Conservation (phyloP, 2,329 filamentous ascomycete species). For the Sclerotinia trifoliorum region DNA sequence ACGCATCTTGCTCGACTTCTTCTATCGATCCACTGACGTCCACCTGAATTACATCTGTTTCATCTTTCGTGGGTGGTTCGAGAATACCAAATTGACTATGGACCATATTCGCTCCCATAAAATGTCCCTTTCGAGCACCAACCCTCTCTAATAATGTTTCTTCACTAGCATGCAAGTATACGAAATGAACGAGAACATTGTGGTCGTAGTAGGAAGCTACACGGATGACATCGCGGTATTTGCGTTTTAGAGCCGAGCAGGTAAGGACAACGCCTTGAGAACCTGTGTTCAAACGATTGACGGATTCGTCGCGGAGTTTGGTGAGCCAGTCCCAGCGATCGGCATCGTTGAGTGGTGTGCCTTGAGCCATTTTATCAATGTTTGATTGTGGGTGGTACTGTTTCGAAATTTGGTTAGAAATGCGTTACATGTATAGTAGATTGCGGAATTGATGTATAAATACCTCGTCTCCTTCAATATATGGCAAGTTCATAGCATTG, state of each 20-base stretch:
- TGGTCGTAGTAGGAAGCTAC: slow-evolving; percentile 74
- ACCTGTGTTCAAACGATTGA: slow-evolving; percentile 52
- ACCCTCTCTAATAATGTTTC: slow-evolving; percentile 75
- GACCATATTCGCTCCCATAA: slow-evolving; percentile 96
- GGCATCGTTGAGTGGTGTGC: slow-evolving; percentile 81
- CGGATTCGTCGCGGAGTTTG: slow-evolving; percentile 66
- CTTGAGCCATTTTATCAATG: slow-evolving; percentile 85
- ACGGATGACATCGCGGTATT: slow-evolving; percentile 90
- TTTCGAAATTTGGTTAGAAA: slow-evolving; percentile 23
- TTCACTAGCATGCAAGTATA: slow-evolving; percentile 82
- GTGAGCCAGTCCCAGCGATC: slow-evolving; percentile 99
- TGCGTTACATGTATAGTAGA: neutral
- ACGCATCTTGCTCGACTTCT: slow-evolving; percentile 59
- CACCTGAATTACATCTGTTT: slow-evolving; percentile 69
- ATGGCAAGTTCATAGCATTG: slow-evolving; percentile 61
- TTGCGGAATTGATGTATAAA: slow-evolving; percentile 37
- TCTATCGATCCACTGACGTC: slow-evolving; percentile 62
- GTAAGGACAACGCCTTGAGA: slow-evolving; percentile 83
- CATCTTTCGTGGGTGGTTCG: slow-evolving; percentile 73
- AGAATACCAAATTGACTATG: slow-evolving; percentile 84
- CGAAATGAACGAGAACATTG: slow-evolving; percentile 80
- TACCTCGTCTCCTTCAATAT: slow-evolving; percentile 78
- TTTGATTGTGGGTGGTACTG: slow-evolving; percentile 76
- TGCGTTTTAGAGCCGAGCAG: slow-evolving; percentile 93
- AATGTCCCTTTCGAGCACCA: slow-evolving; percentile 73